These are phyloP conservation scores for Oryza australiensis DNA, from an alignment of 176 grass and related monocot genomes.

Conservation along the genomic window DNA sequence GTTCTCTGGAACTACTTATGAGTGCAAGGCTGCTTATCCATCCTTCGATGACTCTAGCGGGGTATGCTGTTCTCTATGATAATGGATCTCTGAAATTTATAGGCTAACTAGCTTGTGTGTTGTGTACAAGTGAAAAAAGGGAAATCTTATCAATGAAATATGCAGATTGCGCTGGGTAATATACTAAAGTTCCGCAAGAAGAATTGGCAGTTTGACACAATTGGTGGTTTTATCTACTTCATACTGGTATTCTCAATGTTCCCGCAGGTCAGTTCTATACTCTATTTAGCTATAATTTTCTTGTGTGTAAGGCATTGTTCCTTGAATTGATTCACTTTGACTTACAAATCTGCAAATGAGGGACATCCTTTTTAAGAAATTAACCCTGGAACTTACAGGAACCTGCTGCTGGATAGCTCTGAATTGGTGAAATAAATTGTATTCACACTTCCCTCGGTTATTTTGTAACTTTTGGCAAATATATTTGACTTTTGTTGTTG, in stretches of 20 bases:
- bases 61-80: slow-evolving; percentile 45
- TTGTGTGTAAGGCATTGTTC: neutral
- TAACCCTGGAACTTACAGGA: neutral
- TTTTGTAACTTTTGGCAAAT: neutral
- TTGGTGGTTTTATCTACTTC: slow-evolving; percentile 98
- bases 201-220: slow-evolving; percentile 98
- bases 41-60: slow-evolving; percentile 80
- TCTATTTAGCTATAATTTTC: slow-evolving; percentile 16
- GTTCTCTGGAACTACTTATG: slow-evolving; percentile 71
- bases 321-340: neutral
- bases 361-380: neutral
- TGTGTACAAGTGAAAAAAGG: slow-evolving; percentile 26
- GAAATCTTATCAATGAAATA: slow-evolving; percentile 38
- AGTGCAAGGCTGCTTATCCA: slow-evolving; percentile 88
- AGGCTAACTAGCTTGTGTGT: slow-evolving; percentile 10
- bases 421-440: neutral
- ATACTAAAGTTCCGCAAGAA: slow-evolving; percentile 95
- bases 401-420: neutral
- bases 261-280: slow-evolving; percentile 62
- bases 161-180: slow-evolving; percentile 88
- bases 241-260: slow-evolving; percentile 96
- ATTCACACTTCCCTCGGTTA: neutral
- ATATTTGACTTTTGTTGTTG: neutral
- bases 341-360: neutral
- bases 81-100: slow-evolving; percentile 25